phyloP scores from a whole-genome alignment of 2,329 filamentous ascomycete genomes.

The Stagonosporopsis vannaccii region DNA sequence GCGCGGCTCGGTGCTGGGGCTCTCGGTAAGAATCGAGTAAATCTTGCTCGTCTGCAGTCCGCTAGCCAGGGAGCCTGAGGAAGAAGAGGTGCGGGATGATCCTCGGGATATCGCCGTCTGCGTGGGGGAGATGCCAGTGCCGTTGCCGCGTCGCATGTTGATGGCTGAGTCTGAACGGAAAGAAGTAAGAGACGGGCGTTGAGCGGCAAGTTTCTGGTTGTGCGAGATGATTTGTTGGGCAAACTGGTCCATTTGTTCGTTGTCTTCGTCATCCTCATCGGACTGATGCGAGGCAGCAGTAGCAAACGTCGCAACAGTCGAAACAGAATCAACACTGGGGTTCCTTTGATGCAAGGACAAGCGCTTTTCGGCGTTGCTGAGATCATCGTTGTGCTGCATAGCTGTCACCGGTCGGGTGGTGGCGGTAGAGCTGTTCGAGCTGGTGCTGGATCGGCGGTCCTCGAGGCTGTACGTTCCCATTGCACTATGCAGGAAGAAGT shows the following conservation, averaged over 20 bases:
- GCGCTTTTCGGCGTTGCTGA: slow-evolving; percentile 33
- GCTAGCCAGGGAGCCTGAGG: slow-evolving; percentile 39
- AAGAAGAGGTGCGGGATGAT: slow-evolving; percentile 39
- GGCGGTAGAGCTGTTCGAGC: slow-evolving; percentile 59
- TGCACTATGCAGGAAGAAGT: slow-evolving; percentile 93
- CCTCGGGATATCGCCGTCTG: slow-evolving; percentile 39
- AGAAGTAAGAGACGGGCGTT: slow-evolving; percentile 27
- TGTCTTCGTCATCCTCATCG: slow-evolving; percentile 48
- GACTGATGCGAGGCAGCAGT: slow-evolving; percentile 65
- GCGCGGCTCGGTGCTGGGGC: slow-evolving; percentile 41
- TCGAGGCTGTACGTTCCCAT: slow-evolving; percentile 76
- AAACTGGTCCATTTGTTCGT: slow-evolving; percentile 53
- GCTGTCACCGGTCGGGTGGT: slow-evolving; percentile 55
- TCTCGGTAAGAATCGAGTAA: slow-evolving; percentile 52
- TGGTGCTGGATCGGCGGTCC: slow-evolving; percentile 63
- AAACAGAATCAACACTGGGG: slow-evolving; percentile 66
- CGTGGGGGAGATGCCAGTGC: slow-evolving; percentile 33
- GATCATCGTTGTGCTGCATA: slow-evolving; percentile 29
- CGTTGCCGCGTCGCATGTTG: slow-evolving; percentile 38
- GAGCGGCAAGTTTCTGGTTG: slow-evolving; percentile 24
- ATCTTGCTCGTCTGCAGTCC: slow-evolving; percentile 51
- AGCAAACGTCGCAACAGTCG: slow-evolving; percentile 68
- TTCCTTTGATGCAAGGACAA: slow-evolving; percentile 57
- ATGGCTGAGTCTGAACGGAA: slow-evolving; percentile 45
- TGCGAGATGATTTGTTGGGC: slow-evolving; percentile 42